Evolutionary conservation across 768 basidiomycete genomes (phyloP), one percentile per base, ranked within the genome.

Genomic region (Suillus bovinus): DNA sequence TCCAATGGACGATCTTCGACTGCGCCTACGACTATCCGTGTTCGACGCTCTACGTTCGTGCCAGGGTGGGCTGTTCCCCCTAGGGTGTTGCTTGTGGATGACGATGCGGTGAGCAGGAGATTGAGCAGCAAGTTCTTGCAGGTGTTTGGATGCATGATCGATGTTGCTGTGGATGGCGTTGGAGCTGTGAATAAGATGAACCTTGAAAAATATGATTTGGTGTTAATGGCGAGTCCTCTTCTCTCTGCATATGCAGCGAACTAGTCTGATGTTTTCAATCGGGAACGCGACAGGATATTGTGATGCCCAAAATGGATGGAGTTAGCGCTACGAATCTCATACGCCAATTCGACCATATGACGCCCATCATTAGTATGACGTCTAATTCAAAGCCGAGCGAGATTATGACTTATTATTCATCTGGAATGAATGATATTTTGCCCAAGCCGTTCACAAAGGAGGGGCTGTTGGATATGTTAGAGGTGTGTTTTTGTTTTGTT

Each of bases 301-400:
- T 97, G 63, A 96, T 98, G 91, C 89, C 91, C 3, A 90, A 91
- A 72, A 78, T 93, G 68, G 89, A 94, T 65, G 94, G 94, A 33
- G 87, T 95, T 31, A 88, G 89, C 4, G 96, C 96, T 11, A 98
- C 96, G 41, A 93, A 88, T 61, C 75, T 98, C 68, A 97, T 99
- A 67, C 84, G 96, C 20, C 93, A 95, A 77, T 99, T 98, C 72
- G 95, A 98, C 77, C 86, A 88, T 62, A 90, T 89, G 79, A 97
- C 96, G 46, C 96, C 96, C 5, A 98, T 99, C 73, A 97, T 99
- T 66, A 96, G 94, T 27, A 99, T 99, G 96, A 99, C 96, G 58
- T 90, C 88, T 70, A 96, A 95, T 74, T 93, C 92, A 60, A 91
- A 93, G 68, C 94, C 95, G 31, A 89, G 90, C 76, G 91, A 96